Conservation (phyloP, 306 rosid species). For the Casuarina cunninghamiana region DNA sequence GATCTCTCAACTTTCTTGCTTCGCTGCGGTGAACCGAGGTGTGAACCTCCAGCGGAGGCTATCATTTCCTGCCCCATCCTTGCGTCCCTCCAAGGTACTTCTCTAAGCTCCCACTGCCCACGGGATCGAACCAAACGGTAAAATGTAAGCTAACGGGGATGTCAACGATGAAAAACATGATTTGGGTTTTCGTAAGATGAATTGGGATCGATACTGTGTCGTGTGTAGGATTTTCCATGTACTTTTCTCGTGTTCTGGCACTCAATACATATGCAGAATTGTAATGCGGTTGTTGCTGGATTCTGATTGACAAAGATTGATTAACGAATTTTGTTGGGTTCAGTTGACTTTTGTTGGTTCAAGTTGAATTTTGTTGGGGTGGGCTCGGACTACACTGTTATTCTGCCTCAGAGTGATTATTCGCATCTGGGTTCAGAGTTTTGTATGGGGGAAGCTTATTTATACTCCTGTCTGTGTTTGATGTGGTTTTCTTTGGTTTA, state of each 20-base stretch:
- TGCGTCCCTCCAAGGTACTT: slow-evolving; percentile 50
- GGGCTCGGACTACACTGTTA: background rate
- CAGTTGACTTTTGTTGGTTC: background rate
- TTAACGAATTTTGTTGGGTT: too few species aligned
- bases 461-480: background rate
- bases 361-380: background rate
- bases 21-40: slow-evolving; percentile 50
- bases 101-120: background rate
- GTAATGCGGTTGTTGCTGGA: background rate
- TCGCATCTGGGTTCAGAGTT: background rate
- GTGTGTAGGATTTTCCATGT: background rate
- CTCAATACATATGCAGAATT: background rate
- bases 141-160: background rate
- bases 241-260: background rate
- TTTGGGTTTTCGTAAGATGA: background rate
- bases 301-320: background rate
- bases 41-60: slow-evolving; percentile 32
- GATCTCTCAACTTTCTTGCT: slow-evolving; percentile 55
- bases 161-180: background rate
- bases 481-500: background rate
- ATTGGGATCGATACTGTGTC: background rate
- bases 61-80: slow-evolving; percentile 32
- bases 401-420: background rate
- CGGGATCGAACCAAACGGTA: background rate
- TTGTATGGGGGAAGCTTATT: background rate